Percentiles rank a stretch among this genome's conserved stretches.
Evolutionary conservation across 306 rosid species (phyloP).

Genomic region (Cotoneaster glaucophyllus): DNA sequence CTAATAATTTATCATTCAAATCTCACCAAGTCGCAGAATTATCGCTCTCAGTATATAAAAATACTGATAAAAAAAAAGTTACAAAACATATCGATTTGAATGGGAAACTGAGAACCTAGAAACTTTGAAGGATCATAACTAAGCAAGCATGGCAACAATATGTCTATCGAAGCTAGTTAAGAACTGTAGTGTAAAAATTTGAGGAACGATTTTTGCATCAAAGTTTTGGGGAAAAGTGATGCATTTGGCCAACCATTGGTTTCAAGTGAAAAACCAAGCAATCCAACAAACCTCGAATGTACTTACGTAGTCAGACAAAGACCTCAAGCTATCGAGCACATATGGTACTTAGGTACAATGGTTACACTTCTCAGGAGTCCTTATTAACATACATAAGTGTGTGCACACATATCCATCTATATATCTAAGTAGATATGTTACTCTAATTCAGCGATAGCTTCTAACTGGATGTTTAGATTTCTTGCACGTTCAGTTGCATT

Average conservation of each 20-base stretch:
- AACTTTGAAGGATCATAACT: no score
- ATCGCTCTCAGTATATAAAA: no score
- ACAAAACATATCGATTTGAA: not conserved
- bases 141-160: no score
- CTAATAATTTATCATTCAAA: no score
- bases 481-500: not conserved
- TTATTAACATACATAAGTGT: not conserved
- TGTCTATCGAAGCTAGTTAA: not conserved
- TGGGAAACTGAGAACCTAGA: not conserved
- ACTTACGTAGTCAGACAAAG: no score
- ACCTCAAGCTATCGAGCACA: no score
- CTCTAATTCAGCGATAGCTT: constrained; percentile 1
- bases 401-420: not conserved
- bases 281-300: no score
- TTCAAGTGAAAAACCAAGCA: no score
- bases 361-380: no score
- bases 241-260: not conserved
- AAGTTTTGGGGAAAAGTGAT: not conserved
- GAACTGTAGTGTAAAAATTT: not conserved
- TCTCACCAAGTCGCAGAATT: no score
- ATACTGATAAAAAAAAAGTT: no score
- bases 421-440: not conserved
- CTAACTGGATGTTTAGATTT: not conserved
- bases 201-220: not conserved
- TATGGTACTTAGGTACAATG: no score